Evolutionary conservation across 148 eudicot genomes (phyloP).

Genomic region (Chenopodium suecicum): DNA sequence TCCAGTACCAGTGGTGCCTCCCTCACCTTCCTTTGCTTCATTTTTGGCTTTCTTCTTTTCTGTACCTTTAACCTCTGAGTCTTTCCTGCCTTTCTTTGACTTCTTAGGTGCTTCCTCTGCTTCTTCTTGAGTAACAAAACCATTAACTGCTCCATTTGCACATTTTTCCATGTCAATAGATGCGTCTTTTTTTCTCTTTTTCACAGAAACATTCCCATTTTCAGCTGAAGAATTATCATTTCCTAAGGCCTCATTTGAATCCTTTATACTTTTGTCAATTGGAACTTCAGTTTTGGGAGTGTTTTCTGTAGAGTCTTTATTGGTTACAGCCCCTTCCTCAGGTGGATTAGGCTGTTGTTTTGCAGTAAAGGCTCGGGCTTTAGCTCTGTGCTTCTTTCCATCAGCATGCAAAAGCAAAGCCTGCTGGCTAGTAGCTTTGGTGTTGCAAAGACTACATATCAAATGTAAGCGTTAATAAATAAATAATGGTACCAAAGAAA

Average conservation of each 20-base stretch:
- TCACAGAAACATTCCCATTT: conserved; percentile 38
- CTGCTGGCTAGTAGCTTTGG: conserved; percentile 81
- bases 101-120: conserved; percentile 26
- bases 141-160: conserved; percentile 40
- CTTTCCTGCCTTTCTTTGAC: conserved; percentile 50
- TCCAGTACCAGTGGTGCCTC: conserved; percentile 13
- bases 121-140: conserved; percentile 38
- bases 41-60: conserved; percentile 45
- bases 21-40: conserved; percentile 25
- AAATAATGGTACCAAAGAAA: not conserved
- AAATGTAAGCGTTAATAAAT: not conserved
- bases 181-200: conserved; percentile 55
- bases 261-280: conserved; percentile 19
- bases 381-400: conserved; percentile 86
- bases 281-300: conserved; percentile 31
- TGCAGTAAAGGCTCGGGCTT: conserved; percentile 74
- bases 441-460: conserved; percentile 74
- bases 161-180: conserved; percentile 29
- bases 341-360: conserved; percentile 53
- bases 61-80: conserved; percentile 24
- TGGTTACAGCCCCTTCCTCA: conserved; percentile 37
- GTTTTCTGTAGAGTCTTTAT: conserved; percentile 29
- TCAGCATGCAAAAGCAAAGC: conserved; percentile 83
- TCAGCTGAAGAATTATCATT: conserved; percentile 30
- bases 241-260: conserved; percentile 24